Evolutionary conservation across 495 filamentous ascomycete genomes (phyloP).

Genomic region (Aspergillus panamensis): DNA sequence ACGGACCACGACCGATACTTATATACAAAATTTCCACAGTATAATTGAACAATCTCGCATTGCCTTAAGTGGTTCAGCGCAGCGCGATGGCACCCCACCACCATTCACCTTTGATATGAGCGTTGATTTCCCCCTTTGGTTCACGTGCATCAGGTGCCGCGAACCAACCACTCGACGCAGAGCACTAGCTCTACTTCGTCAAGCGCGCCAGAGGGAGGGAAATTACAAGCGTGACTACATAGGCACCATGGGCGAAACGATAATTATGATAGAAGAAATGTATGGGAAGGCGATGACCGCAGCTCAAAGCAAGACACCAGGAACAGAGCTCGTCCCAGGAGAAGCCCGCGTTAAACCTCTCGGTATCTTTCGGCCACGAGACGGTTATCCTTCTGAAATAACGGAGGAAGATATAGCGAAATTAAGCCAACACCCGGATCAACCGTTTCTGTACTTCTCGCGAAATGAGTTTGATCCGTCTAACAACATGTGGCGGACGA

Average conservation of each 20-base stretch:
- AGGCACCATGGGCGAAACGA: slow-evolving; percentile 17
- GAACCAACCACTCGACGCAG: slow-evolving; percentile 27
- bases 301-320: background rate
- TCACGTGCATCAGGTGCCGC: slow-evolving; percentile 34
- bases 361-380: slow-evolving; percentile 23
- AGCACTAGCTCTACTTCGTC: slow-evolving; percentile 28
- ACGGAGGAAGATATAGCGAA: slow-evolving; percentile 19
- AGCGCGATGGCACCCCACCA: slow-evolving; percentile 25
- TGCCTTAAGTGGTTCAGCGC: slow-evolving; percentile 15
- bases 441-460: slow-evolving; percentile 22
- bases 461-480: slow-evolving; percentile 20
- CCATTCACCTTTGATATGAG: slow-evolving; percentile 40
- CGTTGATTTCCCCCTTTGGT: slow-evolving; percentile 34
- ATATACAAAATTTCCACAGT: slow-evolving; percentile 25
- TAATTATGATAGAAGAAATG: slow-evolving; percentile 34
- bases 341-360: slow-evolving; percentile 31
- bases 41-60: slow-evolving; percentile 31
- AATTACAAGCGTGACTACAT: slow-evolving; percentile 23
- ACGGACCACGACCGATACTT: slow-evolving; percentile 23
- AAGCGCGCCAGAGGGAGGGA: slow-evolving; percentile 30
- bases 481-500: slow-evolving; percentile 18
- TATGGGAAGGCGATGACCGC: slow-evolving; percentile 13
- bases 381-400: slow-evolving; percentile 21
- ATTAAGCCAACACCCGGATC: slow-evolving; percentile 19
- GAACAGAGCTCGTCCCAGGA: slow-evolving; percentile 21